Evolutionary conservation across 805 yeast genomes (phyloP).

Genomic region (Candida chauliodis): DNA sequence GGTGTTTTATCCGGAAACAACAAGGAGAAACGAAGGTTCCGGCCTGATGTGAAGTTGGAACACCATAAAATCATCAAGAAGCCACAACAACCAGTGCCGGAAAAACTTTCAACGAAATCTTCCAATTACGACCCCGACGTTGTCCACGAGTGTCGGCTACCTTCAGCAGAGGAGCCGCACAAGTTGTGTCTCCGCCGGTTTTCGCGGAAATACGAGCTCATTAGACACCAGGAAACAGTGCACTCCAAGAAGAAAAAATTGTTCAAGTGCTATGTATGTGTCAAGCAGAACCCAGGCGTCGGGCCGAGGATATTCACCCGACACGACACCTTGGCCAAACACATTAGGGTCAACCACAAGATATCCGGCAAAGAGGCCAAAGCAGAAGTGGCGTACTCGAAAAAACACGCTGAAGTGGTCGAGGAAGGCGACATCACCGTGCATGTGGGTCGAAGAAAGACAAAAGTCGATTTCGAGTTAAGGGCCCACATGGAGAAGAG

Average conservation of each 20-base stretch:
- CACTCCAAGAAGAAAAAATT: constrained; percentile 85
- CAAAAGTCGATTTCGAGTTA: constrained; percentile 44
- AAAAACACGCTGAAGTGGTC: constrained; percentile 45
- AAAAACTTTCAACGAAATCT: constrained; percentile 24
- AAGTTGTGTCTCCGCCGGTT: constrained; percentile 40
- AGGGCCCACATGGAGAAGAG: constrained; percentile 43
- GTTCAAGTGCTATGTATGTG: constrained; percentile 85
- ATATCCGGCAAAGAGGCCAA: constrained; percentile 46
- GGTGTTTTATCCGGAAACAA: constrained; percentile 8
- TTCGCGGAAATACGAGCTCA: constrained; percentile 77
- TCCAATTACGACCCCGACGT: constrained; percentile 47
- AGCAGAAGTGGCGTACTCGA: constrained; percentile 44
- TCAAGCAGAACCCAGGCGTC: constrained; percentile 53
- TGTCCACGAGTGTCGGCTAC: constrained; percentile 43
- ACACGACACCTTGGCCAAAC: constrained; percentile 92
- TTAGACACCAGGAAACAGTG: constrained; percentile 94
- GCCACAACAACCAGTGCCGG: constrained; percentile 13
- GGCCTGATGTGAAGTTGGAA: constrained; percentile 17
- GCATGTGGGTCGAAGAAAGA: constrained; percentile 43
- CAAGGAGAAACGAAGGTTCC: constrained; percentile 6
- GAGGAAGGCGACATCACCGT: constrained; percentile 47
- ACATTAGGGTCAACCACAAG: constrained; percentile 53
- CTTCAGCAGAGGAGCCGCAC: constrained; percentile 41
- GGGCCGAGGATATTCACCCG: constrained; percentile 83
- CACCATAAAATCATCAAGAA: constrained; percentile 30